Evolutionary conservation across 257 asterid species (phyloP), one percentile per base, ranked within the genome.

Genomic region (Gentiana macrophylla): DNA sequence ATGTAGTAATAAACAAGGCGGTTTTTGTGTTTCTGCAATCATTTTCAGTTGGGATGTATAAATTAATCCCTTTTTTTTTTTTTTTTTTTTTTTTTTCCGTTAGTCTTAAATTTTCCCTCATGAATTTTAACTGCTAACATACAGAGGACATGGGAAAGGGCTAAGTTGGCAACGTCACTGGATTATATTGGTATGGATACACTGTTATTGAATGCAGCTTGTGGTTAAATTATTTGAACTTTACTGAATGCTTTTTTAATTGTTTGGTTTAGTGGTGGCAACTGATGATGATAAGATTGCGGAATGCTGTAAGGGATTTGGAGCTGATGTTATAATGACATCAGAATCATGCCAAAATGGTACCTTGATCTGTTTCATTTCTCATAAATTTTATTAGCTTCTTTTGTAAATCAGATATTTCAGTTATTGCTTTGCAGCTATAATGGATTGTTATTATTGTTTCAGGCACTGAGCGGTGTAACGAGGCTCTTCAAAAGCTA

Each of bases 121-220:
- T 3, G 1, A 24, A 3, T 9, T 65, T 12, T 32, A 37, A 50
- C 38, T 32, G 10, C 55, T 64, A 55, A 50, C 57, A 62, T 62
- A 53, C 89, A 87, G 98, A 83, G 98, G 76, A 84, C 98, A 49
- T 91, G 97, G 96, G 95, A 91, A 71, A 70, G 85, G 59, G 95
- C 93, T 0, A 91, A 81, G 78, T 34, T 78, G 78, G 94, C 98
- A 0, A 56, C 80, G 8, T 70, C 88, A 4, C 66, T 87, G 81
- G 95, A 87, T 71, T 95, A 68, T 62, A 70, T 87, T 57, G 94
- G 95, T 87, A 79, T 57, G 67, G 49, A 49, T 50, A 2, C 50
- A 37, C 54, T 62, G 54, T 24, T 10, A 37, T 53, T 38, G 5
- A 35, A 11, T 35, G 37, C 52, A 1, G 50, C 15, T 12, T 55